Percentiles rank a stretch among this genome's conserved stretches.
Evolutionary conservation across 2,329 filamentous ascomycete species (phyloP).

Genomic region (Drechslera avenae): DNA sequence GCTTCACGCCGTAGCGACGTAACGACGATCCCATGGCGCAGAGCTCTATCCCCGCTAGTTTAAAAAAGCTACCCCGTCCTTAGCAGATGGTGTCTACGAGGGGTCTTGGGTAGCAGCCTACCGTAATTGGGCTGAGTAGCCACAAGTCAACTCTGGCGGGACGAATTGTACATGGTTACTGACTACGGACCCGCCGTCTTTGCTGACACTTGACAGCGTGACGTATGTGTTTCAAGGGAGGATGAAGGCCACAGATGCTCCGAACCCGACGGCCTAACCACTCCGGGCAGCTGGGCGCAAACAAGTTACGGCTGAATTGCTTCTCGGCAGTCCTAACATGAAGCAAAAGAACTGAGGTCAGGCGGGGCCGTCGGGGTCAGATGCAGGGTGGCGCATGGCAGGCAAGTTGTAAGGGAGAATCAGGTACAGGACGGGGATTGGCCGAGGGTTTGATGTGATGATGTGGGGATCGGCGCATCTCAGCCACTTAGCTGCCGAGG

Average conservation of each 20-base stretch:
- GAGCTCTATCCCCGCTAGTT: slow-evolving; percentile 11
- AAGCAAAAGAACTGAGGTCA: slow-evolving; percentile 8
- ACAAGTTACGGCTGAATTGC: slow-evolving; percentile 2
- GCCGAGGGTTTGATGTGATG: slow-evolving; percentile 29
- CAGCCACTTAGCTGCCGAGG: slow-evolving; percentile 25
- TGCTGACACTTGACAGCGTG: slow-evolving; percentile 21
- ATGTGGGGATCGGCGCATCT: slow-evolving; percentile 35
- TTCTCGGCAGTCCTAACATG: slow-evolving; percentile 2
- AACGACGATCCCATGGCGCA: slow-evolving; percentile 7
- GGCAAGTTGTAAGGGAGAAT: slow-evolving; percentile 10
- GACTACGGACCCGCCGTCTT: slow-evolving; percentile 10
- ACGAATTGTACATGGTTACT: slow-evolving; percentile 27
- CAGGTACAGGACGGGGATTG: slow-evolving; percentile 44
- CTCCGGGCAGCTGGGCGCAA: slow-evolving; percentile 3
- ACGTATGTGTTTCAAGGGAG: slow-evolving; percentile 24
- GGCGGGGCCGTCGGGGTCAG: slow-evolving; percentile 5
- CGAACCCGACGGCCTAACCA: slow-evolving; percentile 5
- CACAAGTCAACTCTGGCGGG: neutral
- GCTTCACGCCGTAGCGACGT: slow-evolving; percentile 18
- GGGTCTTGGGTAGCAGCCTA: slow-evolving; percentile 21
- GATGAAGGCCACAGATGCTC: slow-evolving; percentile 6
- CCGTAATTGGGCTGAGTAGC: slow-evolving; percentile 13
- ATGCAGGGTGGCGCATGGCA: slow-evolving; percentile 25
- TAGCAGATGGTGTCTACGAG: slow-evolving; percentile 26
- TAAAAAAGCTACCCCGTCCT: slow-evolving; percentile 2